These are phyloP conservation scores for Pyrenochaeta sp. DNA, from an alignment of 2,329 filamentous ascomycete species.

Conservation along the genomic window DNA sequence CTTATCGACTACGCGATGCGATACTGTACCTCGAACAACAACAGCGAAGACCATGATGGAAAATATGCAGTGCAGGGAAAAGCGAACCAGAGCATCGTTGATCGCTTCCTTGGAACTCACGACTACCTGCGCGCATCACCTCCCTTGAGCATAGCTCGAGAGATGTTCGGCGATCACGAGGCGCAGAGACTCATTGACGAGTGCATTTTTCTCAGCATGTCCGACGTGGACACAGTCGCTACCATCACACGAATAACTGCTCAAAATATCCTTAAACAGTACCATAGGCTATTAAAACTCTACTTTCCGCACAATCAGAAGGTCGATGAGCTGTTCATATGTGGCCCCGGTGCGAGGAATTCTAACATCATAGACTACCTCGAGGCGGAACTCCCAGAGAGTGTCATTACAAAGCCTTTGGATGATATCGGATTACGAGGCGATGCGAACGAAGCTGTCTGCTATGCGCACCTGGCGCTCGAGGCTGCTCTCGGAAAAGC, in stretches of 20 bases:
- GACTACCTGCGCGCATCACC: constrained; percentile 62
- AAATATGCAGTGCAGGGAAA: constrained; percentile 59
- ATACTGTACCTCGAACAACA: constrained; percentile 61
- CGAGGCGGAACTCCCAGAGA: constrained; percentile 57
- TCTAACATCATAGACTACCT: constrained; percentile 65
- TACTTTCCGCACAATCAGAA: constrained; percentile 40
- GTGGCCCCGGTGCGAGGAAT: constrained; percentile 66
- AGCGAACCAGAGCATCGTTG: constrained; percentile 61
- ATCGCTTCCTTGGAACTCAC: constrained; percentile 57
- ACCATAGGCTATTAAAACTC: constrained; percentile 58
- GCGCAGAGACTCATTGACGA: constrained; percentile 62
- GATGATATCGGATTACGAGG: constrained; percentile 66
- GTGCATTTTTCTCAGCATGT: constrained; percentile 56
- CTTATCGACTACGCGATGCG: constrained; percentile 66
- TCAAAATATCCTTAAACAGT: constrained; percentile 64
- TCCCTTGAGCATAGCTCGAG: constrained; percentile 67
- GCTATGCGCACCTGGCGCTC: constrained; percentile 69
- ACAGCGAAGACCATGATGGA: constrained; percentile 63
- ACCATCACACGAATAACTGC: constrained; percentile 68
- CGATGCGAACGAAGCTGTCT: constrained; percentile 67
- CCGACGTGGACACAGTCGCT: constrained; percentile 63
- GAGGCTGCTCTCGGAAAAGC: constrained; percentile 53
- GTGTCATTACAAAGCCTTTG: constrained; percentile 61
- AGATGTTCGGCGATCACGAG: constrained; percentile 67
- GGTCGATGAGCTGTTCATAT: constrained; percentile 68